A percentile compares a stretch with the other conserved stretches of the same genome.
These are phyloP conservation scores for Colletotrichum trifolii DNA, from an alignment of 2,329 filamentous ascomycete species.

Conservation along the genomic window DNA sequence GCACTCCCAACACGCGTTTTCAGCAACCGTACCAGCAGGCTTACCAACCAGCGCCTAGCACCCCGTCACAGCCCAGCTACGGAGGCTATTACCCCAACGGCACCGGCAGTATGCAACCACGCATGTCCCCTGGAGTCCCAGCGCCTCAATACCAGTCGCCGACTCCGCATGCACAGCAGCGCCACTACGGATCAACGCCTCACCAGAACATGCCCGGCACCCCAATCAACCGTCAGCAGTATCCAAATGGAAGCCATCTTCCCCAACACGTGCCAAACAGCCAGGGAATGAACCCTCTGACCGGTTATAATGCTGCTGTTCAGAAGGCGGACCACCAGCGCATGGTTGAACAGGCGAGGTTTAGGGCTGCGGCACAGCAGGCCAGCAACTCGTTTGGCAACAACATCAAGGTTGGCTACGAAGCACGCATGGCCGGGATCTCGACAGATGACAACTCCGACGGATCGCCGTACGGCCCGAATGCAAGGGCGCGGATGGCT, in stretches of 20 bases:
- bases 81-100: conserved; percentile 58
- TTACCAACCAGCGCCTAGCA: conserved; percentile 50
- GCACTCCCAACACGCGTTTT: conserved; percentile 56
- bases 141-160: conserved; percentile 52
- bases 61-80: conserved; percentile 51
- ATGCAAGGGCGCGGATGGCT: conserved; percentile 51
- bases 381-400: conserved; percentile 53
- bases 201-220: conserved; percentile 43
- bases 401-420: conserved; percentile 60
- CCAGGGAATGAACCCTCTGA: conserved; percentile 41
- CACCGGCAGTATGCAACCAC: conserved; percentile 49
- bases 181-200: conserved; percentile 41
- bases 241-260: conserved; percentile 47
- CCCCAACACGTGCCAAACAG: conserved; percentile 43
- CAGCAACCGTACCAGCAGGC: conserved; percentile 49
- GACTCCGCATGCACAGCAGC: conserved; percentile 34
- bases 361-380: conserved; percentile 58
- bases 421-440: conserved; percentile 51
- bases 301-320: conserved; percentile 28
- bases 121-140: conserved; percentile 58
- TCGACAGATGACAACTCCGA: conserved; percentile 49
- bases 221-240: conserved; percentile 40
- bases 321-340: conserved; percentile 42
- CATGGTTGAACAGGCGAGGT: conserved; percentile 60
- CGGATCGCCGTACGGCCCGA: conserved; percentile 46